These are phyloP conservation scores for Diospyros kaki DNA, from an alignment of 148 eudicot species.

Conservation along the genomic window DNA sequence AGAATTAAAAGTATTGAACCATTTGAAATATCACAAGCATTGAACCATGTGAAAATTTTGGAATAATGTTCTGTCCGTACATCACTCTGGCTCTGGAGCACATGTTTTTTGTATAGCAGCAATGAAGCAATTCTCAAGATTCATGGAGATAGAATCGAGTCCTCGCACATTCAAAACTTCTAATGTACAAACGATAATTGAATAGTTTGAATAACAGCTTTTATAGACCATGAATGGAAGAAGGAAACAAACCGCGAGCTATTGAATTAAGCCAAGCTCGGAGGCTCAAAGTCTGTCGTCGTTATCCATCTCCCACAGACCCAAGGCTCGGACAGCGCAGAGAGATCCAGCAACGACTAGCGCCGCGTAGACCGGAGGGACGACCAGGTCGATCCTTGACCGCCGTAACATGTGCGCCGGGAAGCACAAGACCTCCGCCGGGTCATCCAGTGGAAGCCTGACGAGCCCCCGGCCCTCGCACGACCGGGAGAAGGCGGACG, in stretches of 20 bases:
- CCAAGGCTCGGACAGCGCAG: constrained; percentile 51
- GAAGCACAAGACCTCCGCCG: constrained; percentile 54
- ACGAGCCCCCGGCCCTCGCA: constrained; percentile 28
- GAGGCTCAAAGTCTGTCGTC: constrained; percentile 9
- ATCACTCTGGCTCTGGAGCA: too few relatives aligned
- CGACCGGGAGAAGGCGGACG: constrained; percentile 34
- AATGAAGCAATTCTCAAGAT: too few relatives aligned
- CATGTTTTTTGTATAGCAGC: too few relatives aligned
- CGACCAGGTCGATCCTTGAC: constrained; percentile 55
- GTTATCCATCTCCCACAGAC: constrained; percentile 42
- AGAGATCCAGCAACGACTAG: constrained; percentile 64
- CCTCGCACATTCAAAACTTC: not conserved
- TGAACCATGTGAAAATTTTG: too few relatives aligned
- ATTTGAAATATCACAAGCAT: too few relatives aligned
- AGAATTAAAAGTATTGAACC: too few relatives aligned
- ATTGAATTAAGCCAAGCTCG: too few relatives aligned
- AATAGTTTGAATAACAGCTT: not conserved
- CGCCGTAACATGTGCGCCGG: constrained; percentile 43
- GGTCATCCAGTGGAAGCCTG: constrained; percentile 65
- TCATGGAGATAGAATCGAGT: too few relatives aligned
- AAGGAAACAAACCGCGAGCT: not conserved
- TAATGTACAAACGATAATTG: too few relatives aligned
- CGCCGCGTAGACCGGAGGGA: constrained; percentile 74
- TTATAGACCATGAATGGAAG: not conserved
- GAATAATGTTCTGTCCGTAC: too few relatives aligned